Conservation (phyloP, 208 protist species). For the Trypanosoma avium region DNA sequence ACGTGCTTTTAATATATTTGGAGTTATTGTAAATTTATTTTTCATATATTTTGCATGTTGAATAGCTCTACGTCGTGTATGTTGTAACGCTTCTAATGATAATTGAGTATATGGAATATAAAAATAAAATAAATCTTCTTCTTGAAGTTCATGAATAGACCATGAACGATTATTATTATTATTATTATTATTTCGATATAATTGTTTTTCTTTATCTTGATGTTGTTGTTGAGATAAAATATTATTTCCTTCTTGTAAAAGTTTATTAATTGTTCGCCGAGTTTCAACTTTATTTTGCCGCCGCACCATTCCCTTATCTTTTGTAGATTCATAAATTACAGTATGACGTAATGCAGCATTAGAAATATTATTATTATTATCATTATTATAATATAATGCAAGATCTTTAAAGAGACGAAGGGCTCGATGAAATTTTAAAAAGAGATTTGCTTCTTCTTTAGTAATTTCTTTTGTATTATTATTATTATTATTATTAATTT, state of each 20-base stretch:
- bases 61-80: constrained; percentile 7
- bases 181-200: neutral
- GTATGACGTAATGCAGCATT: neutral
- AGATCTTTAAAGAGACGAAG: constrained; percentile 8
- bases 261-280: neutral
- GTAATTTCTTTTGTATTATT: neutral
- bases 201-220: neutral
- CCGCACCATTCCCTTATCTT: constrained; percentile 15
- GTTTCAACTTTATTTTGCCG: constrained; percentile 4
- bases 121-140: constrained; percentile 43
- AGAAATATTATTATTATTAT: neutral
- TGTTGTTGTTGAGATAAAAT: neutral
- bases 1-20: constrained; percentile 20
- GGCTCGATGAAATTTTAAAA: constrained; percentile 6
- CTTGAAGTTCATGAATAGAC: constrained; percentile 23
- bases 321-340: constrained; percentile 8
- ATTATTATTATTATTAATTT: neutral
- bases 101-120: constrained; percentile 23
- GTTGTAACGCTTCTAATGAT: constrained; percentile 13
- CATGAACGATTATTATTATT: constrained; percentile 17
- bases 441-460: neutral
- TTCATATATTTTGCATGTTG: constrained; percentile 17
- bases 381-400: neutral
- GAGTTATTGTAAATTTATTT: constrained; percentile 30
- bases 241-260: neutral